Base-by-base conservation (phyloP, 1,284 basidiomycete species). In the Cutaneotrichosporon cavernicola region DNA sequence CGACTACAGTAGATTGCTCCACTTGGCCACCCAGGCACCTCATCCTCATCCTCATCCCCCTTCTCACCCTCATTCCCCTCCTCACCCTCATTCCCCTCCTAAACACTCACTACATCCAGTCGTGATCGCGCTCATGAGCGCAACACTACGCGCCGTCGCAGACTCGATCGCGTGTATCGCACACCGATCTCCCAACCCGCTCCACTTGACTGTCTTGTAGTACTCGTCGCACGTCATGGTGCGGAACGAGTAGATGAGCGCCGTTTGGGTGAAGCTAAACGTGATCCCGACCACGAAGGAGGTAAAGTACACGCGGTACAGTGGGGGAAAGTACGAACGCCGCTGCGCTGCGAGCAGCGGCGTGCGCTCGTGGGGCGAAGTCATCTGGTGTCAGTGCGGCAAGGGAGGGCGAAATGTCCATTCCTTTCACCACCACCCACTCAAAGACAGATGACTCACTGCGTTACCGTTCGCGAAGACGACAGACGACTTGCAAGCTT, bases 221-320 rank as follows among this genome's bases (percentile, higher is more conserved):
- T 75, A 78, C 52, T 74, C 74, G 10, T 80, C 74, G 61, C 80
- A 80, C 1, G 77, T 72, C 72, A 80, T 77, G 5, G 71, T 63
- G 18, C 73, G 61, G 64, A 78, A 74, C 14, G 72, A 69, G 68
- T 78, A 81, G 40, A 81, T 70, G n/a, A 81, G 62, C 11, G 78
- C 72, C 9, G 80, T 77, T 52, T 76, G 73, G 14, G 79, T 80
- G 47, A 73, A 68, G 18, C 73, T 69, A 61, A 80, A 79, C 2
- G 78, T 73, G 52, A 76, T 65, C 3, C 69, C 62, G 1, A 77
- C 68, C 31, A 80, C 65, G 32, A 74, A 65, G 1, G 75, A 69
- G 38, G 73, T 72, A 65, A 78, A 73, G 30, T 74, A 64, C 2
- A 80, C 74, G 31, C 75, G 64, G 0, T 46, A 46, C n/a, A 77